Evolutionary conservation across 768 basidiomycete genomes (phyloP).

Genomic region (Serendipita sp.): DNA sequence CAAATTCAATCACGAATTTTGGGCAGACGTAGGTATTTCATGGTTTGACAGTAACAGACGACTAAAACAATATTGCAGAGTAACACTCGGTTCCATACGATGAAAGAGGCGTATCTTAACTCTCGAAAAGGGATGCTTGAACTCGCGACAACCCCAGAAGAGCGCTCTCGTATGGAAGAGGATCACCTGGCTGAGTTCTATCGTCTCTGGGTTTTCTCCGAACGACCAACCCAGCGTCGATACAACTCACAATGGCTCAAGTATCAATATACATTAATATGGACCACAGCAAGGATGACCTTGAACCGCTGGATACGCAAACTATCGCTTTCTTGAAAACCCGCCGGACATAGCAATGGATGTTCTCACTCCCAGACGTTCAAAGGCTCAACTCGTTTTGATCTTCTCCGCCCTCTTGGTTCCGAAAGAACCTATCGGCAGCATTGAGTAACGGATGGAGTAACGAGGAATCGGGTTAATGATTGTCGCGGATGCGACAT

Average conservation of each 20-base stretch:
- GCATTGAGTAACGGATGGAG: slow-evolving; percentile 14
- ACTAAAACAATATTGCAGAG: slow-evolving; percentile 30
- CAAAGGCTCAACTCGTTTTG: not conserved
- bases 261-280: slow-evolving; percentile 40
- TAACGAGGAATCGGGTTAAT: slow-evolving; percentile 16
- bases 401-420: not conserved
- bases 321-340: not conserved
- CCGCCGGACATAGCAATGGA: too few relatives aligned
- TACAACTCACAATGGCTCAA: slow-evolving; percentile 56
- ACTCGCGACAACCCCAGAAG: slow-evolving; percentile 22
- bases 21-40: slow-evolving; percentile 51
- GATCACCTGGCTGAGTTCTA: slow-evolving; percentile 48
- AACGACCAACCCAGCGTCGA: slow-evolving; percentile 35
- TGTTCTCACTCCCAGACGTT: not conserved
- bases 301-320: slow-evolving; percentile 26
- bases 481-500: slow-evolving; percentile 13
- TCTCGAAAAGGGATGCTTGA: slow-evolving; percentile 34
- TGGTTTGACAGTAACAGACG: not conserved
- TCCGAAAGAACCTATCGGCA: slow-evolving; percentile 1
- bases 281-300: slow-evolving; percentile 40
- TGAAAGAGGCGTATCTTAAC: slow-evolving; percentile 40
- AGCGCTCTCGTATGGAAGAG: slow-evolving; percentile 40
- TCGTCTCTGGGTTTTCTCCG: slow-evolving; percentile 56
- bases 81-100: slow-evolving; percentile 64
- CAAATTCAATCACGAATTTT: slow-evolving; percentile 60